Evolutionary conservation across 176 grass and related monocot genomes (phyloP).

Genomic region (Panicum miliaceum): DNA sequence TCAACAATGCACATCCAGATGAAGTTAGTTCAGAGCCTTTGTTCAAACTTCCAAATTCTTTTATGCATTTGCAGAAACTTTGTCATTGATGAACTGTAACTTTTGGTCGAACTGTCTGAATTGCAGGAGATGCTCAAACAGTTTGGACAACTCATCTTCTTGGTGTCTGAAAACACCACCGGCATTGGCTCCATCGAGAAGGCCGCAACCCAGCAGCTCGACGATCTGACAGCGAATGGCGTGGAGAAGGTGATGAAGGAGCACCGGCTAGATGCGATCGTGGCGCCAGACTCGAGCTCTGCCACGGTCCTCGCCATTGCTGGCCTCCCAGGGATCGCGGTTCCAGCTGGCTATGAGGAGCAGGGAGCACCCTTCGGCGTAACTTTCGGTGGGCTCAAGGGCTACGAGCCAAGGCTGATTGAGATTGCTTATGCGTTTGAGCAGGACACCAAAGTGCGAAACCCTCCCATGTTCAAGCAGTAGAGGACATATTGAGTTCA

Average conservation of each 20-base stretch:
- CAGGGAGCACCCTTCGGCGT: conserved; percentile 58
- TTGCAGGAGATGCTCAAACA: conserved; percentile 61
- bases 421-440: conserved; percentile 72
- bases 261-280: conserved; percentile 52
- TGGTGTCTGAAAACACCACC: conserved; percentile 47
- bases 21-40: conserved; percentile 28
- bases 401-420: conserved; percentile 63
- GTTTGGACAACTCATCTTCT: conserved; percentile 51
- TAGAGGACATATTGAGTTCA: neutral
- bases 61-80: neutral
- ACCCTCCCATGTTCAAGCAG: conserved; percentile 41
- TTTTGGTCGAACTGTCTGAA: neutral
- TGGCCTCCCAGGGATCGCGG: conserved; percentile 63
- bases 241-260: conserved; percentile 53
- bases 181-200: conserved; percentile 40
- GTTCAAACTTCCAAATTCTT: too few species aligned
- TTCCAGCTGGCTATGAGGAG: conserved; percentile 56
- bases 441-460: conserved; percentile 54
- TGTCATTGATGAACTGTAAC: neutral
- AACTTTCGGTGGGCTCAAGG: conserved; percentile 63
- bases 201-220: conserved; percentile 44
- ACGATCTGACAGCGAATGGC: conserved; percentile 46
- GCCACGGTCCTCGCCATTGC: conserved; percentile 45
- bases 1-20: conserved; percentile 53
- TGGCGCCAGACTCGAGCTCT: neutral